Evolutionary conservation across 1,139 yeast genomes (phyloP).

Genomic region (Yamadazyma aaseri): DNA sequence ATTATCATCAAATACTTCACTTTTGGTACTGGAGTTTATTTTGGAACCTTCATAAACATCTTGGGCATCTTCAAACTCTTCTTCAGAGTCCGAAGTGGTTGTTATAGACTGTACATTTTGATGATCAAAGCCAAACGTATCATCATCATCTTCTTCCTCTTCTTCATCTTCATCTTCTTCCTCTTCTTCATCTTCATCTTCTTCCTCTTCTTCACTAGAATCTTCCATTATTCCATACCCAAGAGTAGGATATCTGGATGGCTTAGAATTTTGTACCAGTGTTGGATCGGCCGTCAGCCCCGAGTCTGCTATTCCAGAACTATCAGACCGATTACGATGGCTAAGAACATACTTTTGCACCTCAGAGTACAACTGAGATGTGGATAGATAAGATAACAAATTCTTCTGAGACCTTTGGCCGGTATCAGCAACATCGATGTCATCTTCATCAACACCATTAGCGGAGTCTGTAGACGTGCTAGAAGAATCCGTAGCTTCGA

Average conservation of each 20-base stretch:
- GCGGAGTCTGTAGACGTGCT: too few relatives aligned
- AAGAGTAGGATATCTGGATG: constrained; percentile 4
- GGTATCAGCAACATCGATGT: constrained; percentile 15
- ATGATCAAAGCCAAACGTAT: background rate
- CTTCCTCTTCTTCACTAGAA: constrained; percentile 10
- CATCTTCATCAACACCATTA: too few relatives aligned
- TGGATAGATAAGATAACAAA: constrained; percentile 10
- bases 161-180: constrained; percentile 6
- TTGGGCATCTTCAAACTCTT: constrained; percentile 12
- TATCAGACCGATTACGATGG: constrained; percentile 3
- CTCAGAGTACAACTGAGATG: constrained; percentile 15
- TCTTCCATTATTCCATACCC: constrained; percentile 11
- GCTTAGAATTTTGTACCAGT: constrained; percentile 1
- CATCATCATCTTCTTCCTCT: constrained; percentile 3
- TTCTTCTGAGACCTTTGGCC: constrained; percentile 11
- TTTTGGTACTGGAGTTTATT: background rate
- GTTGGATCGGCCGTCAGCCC: constrained; percentile 5
- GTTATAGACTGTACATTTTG: too few relatives aligned
- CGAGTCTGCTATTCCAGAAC: background rate
- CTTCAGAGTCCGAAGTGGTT: too few relatives aligned
- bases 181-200: constrained; percentile 6
- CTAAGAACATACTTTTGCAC: constrained; percentile 13
- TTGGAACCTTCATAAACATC: constrained; percentile 9
- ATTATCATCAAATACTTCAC: background rate
- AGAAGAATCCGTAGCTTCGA: too few relatives aligned